phyloP scores from a whole-genome alignment of 768 basidiomycete genomes.

The Phallus indusiatus region DNA sequence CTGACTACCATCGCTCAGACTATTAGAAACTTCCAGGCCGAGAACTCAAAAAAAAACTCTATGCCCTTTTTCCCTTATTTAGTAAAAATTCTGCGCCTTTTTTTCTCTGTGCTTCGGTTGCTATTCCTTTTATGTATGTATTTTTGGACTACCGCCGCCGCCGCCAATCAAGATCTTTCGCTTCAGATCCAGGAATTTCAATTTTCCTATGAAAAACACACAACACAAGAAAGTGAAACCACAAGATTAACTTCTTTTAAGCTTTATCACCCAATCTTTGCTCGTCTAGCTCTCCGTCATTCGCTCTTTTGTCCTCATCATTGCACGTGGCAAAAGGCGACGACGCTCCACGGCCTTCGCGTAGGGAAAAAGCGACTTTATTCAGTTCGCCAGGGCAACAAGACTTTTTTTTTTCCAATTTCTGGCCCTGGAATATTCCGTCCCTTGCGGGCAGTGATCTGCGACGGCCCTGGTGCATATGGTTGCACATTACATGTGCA shows the following conservation, averaged over 20 bases:
- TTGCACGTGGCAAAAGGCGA: not conserved
- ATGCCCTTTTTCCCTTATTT: not conserved
- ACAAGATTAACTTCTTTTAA: no score
- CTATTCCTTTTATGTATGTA: no score
- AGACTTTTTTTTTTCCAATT: not conserved
- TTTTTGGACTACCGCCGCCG: not conserved
- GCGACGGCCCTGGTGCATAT: no score
- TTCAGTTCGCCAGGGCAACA: not conserved
- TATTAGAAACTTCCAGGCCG: not conserved
- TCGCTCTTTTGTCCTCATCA: no score
- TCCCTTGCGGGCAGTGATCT: not conserved
- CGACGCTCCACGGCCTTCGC: no score
- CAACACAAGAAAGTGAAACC: no score
- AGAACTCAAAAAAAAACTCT: not conserved
- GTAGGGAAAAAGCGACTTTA: not conserved
- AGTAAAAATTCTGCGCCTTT: no score
- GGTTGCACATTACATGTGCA: no score
- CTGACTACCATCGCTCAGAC: not conserved
- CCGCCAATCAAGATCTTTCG: not conserved
- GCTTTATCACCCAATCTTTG: no score
- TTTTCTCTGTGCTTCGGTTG: no score
- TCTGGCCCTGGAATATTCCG: not conserved
- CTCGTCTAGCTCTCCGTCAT: not conserved
- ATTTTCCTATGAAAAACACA: no score
- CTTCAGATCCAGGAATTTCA: not conserved